These are phyloP conservation scores for Caloboletus firmus DNA, from an alignment of 1,284 basidiomycete species.

Conservation along the genomic window DNA sequence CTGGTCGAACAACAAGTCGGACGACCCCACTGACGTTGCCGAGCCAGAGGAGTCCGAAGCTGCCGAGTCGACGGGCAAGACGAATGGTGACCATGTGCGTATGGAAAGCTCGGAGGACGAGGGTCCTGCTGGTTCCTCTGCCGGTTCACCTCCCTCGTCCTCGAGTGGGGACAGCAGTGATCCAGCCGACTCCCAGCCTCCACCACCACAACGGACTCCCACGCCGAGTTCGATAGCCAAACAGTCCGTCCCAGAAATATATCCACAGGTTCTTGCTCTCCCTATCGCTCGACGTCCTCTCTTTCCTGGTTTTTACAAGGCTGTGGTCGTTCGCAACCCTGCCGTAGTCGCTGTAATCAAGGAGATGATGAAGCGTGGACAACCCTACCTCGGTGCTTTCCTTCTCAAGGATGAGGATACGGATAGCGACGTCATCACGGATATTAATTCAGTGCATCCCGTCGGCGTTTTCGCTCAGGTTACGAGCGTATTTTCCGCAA, in stretches of 20 bases:
- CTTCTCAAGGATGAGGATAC: conserved; percentile 92
- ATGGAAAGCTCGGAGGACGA: conserved; percentile 33
- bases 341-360: conserved; percentile 93
- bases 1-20: conserved; percentile 30
- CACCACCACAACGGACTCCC: conserved; percentile 39
- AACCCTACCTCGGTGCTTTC: conserved; percentile 98
- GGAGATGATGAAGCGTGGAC: conserved; percentile 95
- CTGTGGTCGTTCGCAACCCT: conserved; percentile 89
- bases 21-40: conserved; percentile 19
- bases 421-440: conserved; percentile 92
- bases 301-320: conserved; percentile 98
- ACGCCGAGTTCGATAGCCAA: conserved; percentile 68
- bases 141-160: conserved; percentile 28
- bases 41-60: conserved; percentile 29
- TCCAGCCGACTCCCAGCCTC: conserved; percentile 35
- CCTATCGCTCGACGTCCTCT: conserved; percentile 95
- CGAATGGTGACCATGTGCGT: conserved; percentile 12
- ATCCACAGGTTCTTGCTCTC: conserved; percentile 93
- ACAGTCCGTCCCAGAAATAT: conserved; percentile 82
- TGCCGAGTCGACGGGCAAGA: conserved; percentile 15
- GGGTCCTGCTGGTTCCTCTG: conserved; percentile 28
- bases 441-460: conserved; percentile 84
- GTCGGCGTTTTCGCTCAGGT: conserved; percentile 99
- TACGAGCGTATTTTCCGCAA: conserved; percentile 87
- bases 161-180: conserved; percentile 32